A percentile compares a stretch with the other conserved stretches of the same genome.
Evolutionary conservation across 225 moss, liverwort and hornwort species (phyloP).

Genomic region (Sphagnum tenellum): DNA sequence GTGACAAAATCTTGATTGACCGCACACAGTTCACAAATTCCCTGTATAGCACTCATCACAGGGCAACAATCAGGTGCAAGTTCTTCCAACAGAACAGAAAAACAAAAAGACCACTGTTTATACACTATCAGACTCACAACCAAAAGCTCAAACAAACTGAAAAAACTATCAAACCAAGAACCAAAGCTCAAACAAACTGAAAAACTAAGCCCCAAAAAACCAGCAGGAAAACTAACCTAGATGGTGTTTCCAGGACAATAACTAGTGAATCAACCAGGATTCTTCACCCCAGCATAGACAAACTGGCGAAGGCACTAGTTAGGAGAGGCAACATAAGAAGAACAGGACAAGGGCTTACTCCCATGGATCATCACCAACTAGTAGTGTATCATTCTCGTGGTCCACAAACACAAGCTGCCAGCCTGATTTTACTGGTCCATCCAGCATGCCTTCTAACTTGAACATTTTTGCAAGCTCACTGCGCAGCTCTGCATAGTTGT

Average conservation of each 20-base stretch:
- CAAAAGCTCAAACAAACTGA: no score
- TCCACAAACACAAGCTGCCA: constrained; percentile 95
- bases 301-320: no score
- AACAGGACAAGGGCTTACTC: constrained; percentile 52
- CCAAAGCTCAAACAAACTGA: not conserved
- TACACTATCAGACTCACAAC: no score
- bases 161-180: not conserved
- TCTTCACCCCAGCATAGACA: no score
- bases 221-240: not conserved
- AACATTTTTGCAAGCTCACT: constrained; percentile 75
- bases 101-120: no score
- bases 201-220: not conserved
- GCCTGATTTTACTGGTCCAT: constrained; percentile 73
- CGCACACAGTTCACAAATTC: constrained; percentile 95
- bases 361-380: constrained; percentile 98
- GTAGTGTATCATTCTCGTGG: constrained; percentile 78
- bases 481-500: constrained; percentile 69
- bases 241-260: not conserved
- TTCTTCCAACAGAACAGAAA: no score
- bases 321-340: not conserved
- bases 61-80: not conserved
- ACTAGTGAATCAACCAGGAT: no score
- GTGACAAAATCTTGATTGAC: constrained; percentile 86
- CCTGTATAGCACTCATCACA: constrained; percentile 28
- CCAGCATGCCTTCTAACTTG: constrained; percentile 67